These are phyloP conservation scores for Favolaschia claudopus DNA, from an alignment of 768 basidiomycete species.

Conservation along the genomic window DNA sequence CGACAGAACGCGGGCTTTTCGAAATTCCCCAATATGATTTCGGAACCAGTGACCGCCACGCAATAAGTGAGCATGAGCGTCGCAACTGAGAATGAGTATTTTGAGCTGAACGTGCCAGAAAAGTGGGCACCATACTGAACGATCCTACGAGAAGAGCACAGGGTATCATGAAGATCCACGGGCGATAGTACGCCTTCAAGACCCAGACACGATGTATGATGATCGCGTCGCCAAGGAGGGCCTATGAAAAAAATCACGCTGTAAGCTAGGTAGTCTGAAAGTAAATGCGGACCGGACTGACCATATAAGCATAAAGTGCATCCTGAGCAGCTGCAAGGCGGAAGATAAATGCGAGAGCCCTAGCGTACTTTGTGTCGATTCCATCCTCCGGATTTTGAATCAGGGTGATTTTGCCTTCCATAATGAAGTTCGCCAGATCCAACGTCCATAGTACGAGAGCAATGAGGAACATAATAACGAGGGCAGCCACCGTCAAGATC, in stretches of 20 bases:
- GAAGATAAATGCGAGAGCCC: neutral
- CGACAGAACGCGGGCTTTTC: conserved; percentile 14
- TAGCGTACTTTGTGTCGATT: neutral
- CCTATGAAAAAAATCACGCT: no score
- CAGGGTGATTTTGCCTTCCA: neutral
- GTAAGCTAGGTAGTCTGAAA: no score
- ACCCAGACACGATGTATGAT: no score
- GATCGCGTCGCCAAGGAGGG: no score
- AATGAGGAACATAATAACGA: neutral
- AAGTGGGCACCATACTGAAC: no score
- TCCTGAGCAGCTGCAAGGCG: neutral
- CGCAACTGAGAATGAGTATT: conserved; percentile 13
- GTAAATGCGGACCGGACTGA: no score
- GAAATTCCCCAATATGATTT: conserved; percentile 17
- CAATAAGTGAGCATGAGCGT: conserved; percentile 20
- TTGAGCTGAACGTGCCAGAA: no score
- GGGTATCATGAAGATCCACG: no score
- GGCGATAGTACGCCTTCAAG: no score
- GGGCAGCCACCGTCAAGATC: no score
- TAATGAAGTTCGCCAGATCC: neutral
- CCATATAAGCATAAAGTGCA: conserved; percentile 10
- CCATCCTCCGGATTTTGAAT: neutral
- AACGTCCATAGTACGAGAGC: neutral
- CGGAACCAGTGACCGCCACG: conserved; percentile 6
- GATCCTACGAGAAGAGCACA: neutral